A percentile compares a stretch with the other conserved stretches of the same genome.
phyloP scores from a whole-genome alignment of 345 rosid genomes.

The Garcia nutans region DNA sequence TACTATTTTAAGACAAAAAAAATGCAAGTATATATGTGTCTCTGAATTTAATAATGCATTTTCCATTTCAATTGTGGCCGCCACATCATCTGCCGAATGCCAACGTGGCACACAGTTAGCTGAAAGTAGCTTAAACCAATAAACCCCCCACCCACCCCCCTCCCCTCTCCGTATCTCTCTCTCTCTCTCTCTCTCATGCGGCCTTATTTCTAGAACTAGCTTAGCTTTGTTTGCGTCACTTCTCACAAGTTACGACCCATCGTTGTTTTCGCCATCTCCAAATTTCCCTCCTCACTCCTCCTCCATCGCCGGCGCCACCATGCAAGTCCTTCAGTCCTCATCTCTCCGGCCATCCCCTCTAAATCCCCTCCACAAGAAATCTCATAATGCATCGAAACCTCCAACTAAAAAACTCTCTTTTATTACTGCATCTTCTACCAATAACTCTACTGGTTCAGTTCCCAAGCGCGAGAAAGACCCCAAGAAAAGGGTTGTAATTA shows the following conservation, averaged over 20 bases:
- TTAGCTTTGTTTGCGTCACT: too few relatives aligned
- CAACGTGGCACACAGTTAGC: slow-evolving; percentile 17
- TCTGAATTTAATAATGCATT: too few relatives aligned
- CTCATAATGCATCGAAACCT: slow-evolving; percentile 32
- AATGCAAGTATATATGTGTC: too few relatives aligned
- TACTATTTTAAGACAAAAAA: too few relatives aligned
- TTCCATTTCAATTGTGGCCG: neutral
- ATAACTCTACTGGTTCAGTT: slow-evolving; percentile 44
- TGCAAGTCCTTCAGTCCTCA: slow-evolving; percentile 70
- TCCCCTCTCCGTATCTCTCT: too few relatives aligned
- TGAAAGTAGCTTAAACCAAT: slow-evolving; percentile 2
- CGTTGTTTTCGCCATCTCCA: slow-evolving; percentile 17
- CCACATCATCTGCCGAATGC: neutral
- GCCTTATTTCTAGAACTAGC: neutral
- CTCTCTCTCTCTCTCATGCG: neutral
- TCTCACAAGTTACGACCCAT: neutral
- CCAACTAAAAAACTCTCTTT: slow-evolving; percentile 35
- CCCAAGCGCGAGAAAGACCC: slow-evolving; percentile 97
- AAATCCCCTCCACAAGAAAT: slow-evolving; percentile 39
- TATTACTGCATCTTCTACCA: slow-evolving; percentile 42
- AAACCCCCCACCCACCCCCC: too few relatives aligned
- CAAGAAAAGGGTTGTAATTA: slow-evolving; percentile 88
- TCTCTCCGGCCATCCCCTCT: slow-evolving; percentile 60
- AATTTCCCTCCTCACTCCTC: neutral
- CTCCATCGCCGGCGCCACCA: slow-evolving; percentile 18